phyloP scores from a whole-genome alignment of 1,284 basidiomycete species.

The Pascua sp. region DNA sequence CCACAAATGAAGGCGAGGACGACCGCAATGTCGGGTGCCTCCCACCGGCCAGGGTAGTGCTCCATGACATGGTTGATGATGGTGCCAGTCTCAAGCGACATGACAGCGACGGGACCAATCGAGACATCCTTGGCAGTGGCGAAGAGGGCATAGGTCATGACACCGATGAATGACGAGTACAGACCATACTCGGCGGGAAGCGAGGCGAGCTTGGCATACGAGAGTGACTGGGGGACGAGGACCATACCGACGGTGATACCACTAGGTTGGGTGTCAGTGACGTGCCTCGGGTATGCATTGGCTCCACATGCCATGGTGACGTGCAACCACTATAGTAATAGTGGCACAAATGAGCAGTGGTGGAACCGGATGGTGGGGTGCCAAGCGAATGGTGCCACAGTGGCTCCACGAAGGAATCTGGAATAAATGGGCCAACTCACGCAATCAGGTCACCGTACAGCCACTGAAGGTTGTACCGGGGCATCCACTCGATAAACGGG shows the following conservation, averaged over 20 bases:
- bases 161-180: constrained; percentile 91
- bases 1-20: constrained; percentile 84
- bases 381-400: too few relatives aligned
- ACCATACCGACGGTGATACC: constrained; percentile 87
- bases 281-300: not conserved
- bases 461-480: constrained; percentile 63
- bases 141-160: constrained; percentile 35
- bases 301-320: not conserved
- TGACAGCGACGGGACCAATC: constrained; percentile 94
- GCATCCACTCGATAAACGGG: constrained; percentile 77
- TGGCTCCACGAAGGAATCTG: not conserved
- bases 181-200: constrained; percentile 85
- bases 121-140: constrained; percentile 94
- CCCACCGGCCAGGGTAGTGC: constrained; percentile 54
- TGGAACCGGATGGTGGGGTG: too few relatives aligned
- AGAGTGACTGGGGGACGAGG: constrained; percentile 71
- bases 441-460: constrained; percentile 73
- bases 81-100: constrained; percentile 81
- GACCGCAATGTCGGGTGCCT: constrained; percentile 72
- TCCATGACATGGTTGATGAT: constrained; percentile 67
- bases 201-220: constrained; percentile 71
- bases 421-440: constrained; percentile 28
- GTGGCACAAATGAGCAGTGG: too few relatives aligned
- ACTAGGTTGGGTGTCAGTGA: constrained; percentile 22
- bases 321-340: not conserved